Evolutionary conservation across 192 early-diverging fungal genomes (phyloP), one percentile per base, ranked within the genome.

Genomic region (Allomyces arbusculus): DNA sequence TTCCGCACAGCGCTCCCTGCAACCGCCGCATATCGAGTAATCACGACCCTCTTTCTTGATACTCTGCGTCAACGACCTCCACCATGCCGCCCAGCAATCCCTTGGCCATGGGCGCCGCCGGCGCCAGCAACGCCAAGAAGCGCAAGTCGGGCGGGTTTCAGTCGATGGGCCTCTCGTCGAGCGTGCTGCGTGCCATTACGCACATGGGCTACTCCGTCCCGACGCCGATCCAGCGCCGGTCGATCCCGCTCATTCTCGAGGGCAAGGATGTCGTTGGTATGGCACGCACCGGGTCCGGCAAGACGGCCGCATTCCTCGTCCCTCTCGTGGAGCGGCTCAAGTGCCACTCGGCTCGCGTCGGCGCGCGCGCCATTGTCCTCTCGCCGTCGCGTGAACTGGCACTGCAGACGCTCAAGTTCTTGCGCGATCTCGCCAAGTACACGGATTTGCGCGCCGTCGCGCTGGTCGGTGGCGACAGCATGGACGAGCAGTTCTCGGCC

Each of bases 71-170:
- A 28, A 28, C 26, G 2, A 28, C 26, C 26, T 28, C 26, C 26
- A 28, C 4, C 26, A 28, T 28, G 26, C 26, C 26, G 26, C 26
- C 26, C 26, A 28, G 2, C 26, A 28, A 28, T 28, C 26, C 26
- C 4, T 4, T 28, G 26, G 26, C 26, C 26, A 28, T 28, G 26
- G 26, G 26, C 26, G 26, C 26, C 4, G 26, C 26, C 4, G 26
- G 26, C 26, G 26, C 26, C 26, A 4, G 26, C 26, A 24, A 66
- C 75, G 79, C 89, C 65, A 95, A 93, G 71, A 87, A 89, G 72
- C 91, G 91, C 67, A 98, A 98, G 69, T 94, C 91, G 0, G 95
- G 95, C 33, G 95, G 95, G 24, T 98, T 98, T 75, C 93, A 96
- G 74, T 91, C 91, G 8, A 95, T 98, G 93, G 95, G 92, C 23